Base-by-base conservation (phyloP, 2,329 filamentous ascomycete species). In the Sporothrix dimorphospora region DNA sequence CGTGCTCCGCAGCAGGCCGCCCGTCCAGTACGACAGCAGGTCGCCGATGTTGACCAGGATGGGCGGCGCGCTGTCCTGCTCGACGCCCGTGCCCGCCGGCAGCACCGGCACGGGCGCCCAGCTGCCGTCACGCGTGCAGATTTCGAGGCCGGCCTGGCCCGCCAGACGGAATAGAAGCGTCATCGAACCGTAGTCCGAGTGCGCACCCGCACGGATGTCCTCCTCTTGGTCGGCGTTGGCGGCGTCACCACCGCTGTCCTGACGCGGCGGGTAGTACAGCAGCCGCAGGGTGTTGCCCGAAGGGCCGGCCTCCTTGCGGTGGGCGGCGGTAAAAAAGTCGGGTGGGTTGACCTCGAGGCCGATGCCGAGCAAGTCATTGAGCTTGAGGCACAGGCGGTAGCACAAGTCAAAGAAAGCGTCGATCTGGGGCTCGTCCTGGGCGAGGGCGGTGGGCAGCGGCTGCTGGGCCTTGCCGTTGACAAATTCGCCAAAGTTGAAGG, bases 401-500 rank as follows among this genome's bases (percentile, higher is more conserved):
- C 94, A 98, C 38, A 88, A 85, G 47, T 85, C 81, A 72, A 90
- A 86, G 81, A 98, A 98, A 51, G 83, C 81, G 70, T 84, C 83
- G 73, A 97, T 85, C 21, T 90, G 85, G 7, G 83, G 77, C 77
- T 92, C 87, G 73, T 92, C 84, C 0, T 84, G 76, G 19, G 82
- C 79, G 1, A 98, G 85, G 8, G 88, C 85, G 1, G 83, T 78
- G 0, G 95, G 94, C 1, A 98, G 84, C 9, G 92, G 91, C 80
- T 98, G 95, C 74, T 91, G 89, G 16, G 92, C 87, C 81, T 90
- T 89, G 76, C 89, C 86, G 74, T 89, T 76, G 72, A 84, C 79
- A 79, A 96, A 97, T 76, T 93, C 89, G 75, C 91, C 93, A 78
- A 98, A 92, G 83, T 98, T 99, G 86, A 98, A 95, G 49, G 92